A percentile compares a stretch with the other conserved stretches of the same genome.
Evolutionary conservation across 805 yeast genomes (phyloP).

Genomic region (Kodamaea sagamina): DNA sequence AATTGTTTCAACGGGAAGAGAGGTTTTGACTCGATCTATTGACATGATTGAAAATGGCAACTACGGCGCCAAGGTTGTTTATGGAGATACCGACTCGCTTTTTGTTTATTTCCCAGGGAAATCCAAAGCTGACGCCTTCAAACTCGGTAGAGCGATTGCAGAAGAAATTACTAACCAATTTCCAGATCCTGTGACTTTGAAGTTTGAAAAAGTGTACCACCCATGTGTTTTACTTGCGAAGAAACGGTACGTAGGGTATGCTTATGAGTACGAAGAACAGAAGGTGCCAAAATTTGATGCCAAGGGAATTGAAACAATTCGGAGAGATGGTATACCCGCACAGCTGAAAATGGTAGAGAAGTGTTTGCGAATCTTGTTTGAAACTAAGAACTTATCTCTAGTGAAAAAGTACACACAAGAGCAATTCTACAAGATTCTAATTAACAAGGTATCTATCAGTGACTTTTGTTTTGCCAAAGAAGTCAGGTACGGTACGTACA

Average conservation of each 20-base stretch:
- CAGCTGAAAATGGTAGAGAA: slow-evolving; percentile 81
- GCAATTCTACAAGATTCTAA: slow-evolving; percentile 67
- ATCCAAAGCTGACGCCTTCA: slow-evolving; percentile 73
- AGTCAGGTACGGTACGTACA: slow-evolving; percentile 82
- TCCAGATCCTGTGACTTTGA: slow-evolving; percentile 79
- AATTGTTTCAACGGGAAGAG: slow-evolving; percentile 88
- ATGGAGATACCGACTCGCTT: slow-evolving; percentile 94
- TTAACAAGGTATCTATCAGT: slow-evolving; percentile 64
- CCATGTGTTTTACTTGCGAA: slow-evolving; percentile 83
- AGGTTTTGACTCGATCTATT: slow-evolving; percentile 72
- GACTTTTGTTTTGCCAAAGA: slow-evolving; percentile 93
- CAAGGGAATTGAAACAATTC: slow-evolving; percentile 91
- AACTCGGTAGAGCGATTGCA: slow-evolving; percentile 72
- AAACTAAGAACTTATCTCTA: slow-evolving; percentile 64
- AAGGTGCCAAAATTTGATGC: slow-evolving; percentile 78
- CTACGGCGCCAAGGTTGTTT: slow-evolving; percentile 92
- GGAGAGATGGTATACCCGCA: slow-evolving; percentile 94
- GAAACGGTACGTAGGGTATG: slow-evolving; percentile 88
- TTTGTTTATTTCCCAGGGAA: slow-evolving; percentile 90
- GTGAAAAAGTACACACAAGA: slow-evolving; percentile 65
- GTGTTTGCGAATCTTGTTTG: slow-evolving; percentile 67
- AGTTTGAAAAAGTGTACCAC: slow-evolving; percentile 90
- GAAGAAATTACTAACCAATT: slow-evolving; percentile 58
- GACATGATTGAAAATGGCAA: slow-evolving; percentile 60
- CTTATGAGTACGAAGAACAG: slow-evolving; percentile 63